Percentiles rank a stretch among this genome's conserved stretches.
Evolutionary conservation across 345 rosid species (phyloP).

Genomic region (Bruguiera parviflora): DNA sequence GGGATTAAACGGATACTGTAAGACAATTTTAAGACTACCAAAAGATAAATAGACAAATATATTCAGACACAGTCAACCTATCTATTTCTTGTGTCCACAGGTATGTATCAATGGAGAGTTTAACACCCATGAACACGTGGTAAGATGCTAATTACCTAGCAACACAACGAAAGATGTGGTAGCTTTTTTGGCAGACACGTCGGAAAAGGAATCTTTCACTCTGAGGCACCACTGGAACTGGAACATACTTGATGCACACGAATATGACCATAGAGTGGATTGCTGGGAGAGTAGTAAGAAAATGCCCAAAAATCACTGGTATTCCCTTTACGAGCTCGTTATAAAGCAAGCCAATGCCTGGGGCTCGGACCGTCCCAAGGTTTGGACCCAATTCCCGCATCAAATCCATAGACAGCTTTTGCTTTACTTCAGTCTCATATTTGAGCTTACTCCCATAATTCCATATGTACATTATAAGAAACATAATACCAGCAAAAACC

Average conservation of each 20-base stretch:
- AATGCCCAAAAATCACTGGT: conserved; percentile 97
- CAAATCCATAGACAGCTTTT: conserved; percentile 88
- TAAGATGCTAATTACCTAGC: conserved; percentile 56
- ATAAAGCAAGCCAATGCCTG: conserved; percentile 93
- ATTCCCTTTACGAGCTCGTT: conserved; percentile 92
- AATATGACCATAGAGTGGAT: conserved; percentile 96
- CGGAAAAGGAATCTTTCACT: conserved; percentile 96
- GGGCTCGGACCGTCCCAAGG: conserved; percentile 96
- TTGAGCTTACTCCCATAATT: conserved; percentile 97
- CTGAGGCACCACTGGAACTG: conserved; percentile 92
- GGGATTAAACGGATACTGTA: conserved; percentile 1
- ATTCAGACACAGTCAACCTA: too few species aligned
- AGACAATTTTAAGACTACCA: too few species aligned
- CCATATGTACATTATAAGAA: conserved; percentile 86
- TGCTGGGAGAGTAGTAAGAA: conserved; percentile 94
- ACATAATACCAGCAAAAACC: conserved; percentile 83
- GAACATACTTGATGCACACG: conserved; percentile 92
- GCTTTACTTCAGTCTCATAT: conserved; percentile 95
- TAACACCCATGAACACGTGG: background rate
- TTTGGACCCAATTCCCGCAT: conserved; percentile 89
- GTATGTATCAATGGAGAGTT: background rate
- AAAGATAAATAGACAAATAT: too few species aligned
- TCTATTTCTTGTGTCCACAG: too few species aligned
- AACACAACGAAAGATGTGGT: conserved; percentile 95
- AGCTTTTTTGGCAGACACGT: conserved; percentile 78